Percentiles rank a stretch among this genome's conserved stretches.
phyloP scores from a whole-genome alignment of 202 grass and related monocot species.

The Panicum hallii region DNA sequence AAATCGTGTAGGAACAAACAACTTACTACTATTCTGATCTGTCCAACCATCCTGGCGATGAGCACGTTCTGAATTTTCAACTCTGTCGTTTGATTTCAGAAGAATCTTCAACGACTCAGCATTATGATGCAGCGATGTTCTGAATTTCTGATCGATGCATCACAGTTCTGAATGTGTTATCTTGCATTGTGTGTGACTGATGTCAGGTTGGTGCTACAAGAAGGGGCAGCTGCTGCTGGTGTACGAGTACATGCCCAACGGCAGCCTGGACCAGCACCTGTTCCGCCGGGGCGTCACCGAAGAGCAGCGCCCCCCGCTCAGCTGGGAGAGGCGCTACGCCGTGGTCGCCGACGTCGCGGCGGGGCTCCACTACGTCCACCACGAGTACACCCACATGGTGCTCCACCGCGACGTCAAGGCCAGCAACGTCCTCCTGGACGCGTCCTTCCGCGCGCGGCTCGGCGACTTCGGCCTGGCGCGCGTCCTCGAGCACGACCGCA shows the following conservation, averaged over 20 bases:
- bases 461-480: constrained; percentile 81
- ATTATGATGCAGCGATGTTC: neutral
- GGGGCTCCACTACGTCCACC: constrained; percentile 75
- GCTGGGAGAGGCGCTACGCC: constrained; percentile 57
- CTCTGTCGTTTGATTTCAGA: neutral
- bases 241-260: constrained; percentile 86
- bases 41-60: neutral
- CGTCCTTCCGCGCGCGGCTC: constrained; percentile 47
- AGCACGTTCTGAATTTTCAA: neutral
- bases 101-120: neutral
- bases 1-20: constrained; percentile 8
- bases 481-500: constrained; percentile 46
- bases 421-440: constrained; percentile 64
- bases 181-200: neutral
- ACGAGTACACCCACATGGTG: constrained; percentile 67
- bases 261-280: constrained; percentile 74
- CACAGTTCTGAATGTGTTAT: neutral
- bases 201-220: constrained; percentile 66
- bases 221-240: constrained; percentile 73
- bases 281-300: constrained; percentile 31
- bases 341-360: constrained; percentile 56
- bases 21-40: neutral
- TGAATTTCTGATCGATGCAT: no score
- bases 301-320: constrained; percentile 33
- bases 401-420: constrained; percentile 79